Evolutionary conservation across 768 basidiomycete species (phyloP), one percentile per base, ranked within the genome.

Genomic region (Kondoa malvinella): DNA sequence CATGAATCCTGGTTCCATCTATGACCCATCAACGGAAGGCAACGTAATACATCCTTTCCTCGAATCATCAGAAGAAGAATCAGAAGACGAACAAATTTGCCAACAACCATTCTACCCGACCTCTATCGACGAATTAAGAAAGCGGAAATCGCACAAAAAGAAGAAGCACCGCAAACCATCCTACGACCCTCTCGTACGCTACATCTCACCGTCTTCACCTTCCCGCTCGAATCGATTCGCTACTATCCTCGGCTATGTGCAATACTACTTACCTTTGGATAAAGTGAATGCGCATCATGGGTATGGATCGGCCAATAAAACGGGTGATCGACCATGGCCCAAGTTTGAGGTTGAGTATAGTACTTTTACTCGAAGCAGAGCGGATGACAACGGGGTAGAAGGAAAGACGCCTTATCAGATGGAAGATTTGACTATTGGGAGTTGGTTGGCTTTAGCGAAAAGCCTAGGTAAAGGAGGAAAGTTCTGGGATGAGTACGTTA

Each of bases 171-270:
- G 85, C 60, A 83, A 82, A 50, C 86, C 81, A 82, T 82, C 72
- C 87, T 86, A 76, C 81, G 82, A 71, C 72, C 76, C 66, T 78
- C 21, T 86, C 82, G 85, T 79, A 81, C 76, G 84, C 82, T 72
- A 84, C 83, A 78, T 72, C 65, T 72, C 73, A 21, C 77, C 82
- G 27, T 74, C 81, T 26, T 82, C 87, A 14, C 90, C 91, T 14
- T 87, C 87, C 29, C 80, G 87, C 67, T 79, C 73, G 34, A 92
- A 91, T 76, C 79, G 78, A 63, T 80, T 81, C 60, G 86, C 86
- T 82, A 83, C 84, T 8, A 86, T 87, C 2, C 78, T 92, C 56
- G 89, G 89, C 58, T 95, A 86, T 79, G 85, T 87, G 62, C 91
- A 94, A 82, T 89, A 88, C 71, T 72, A 72, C 73, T 56, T 71